Evolutionary conservation across 768 basidiomycete species (phyloP).

Genomic region (Infundibulicybe gibba): DNA sequence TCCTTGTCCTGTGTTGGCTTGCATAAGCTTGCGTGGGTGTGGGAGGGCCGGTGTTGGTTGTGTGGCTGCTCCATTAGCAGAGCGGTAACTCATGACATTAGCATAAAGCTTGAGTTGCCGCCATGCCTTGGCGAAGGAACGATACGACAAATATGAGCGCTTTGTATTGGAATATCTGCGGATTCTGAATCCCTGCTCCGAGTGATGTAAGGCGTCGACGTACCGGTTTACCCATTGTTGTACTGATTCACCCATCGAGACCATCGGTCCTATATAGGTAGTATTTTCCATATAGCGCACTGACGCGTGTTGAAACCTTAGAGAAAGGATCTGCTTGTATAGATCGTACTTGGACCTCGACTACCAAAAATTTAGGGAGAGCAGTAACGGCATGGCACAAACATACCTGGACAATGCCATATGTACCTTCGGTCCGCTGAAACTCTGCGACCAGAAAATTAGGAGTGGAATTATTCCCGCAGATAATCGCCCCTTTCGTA

Average conservation of each 20-base stretch:
- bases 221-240: conserved; percentile 54
- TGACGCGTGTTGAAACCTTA: conserved; percentile 65
- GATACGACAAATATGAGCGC: conserved; percentile 31
- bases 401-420: conserved; percentile 72
- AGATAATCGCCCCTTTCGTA: conserved; percentile 75
- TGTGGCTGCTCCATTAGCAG: too few relatives aligned
- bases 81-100: background rate
- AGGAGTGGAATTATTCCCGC: conserved; percentile 85
- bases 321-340: conserved; percentile 74
- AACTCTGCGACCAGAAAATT: conserved; percentile 83
- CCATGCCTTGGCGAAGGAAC: conserved; percentile 51
- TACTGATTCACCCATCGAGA: conserved; percentile 58
- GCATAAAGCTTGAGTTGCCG: conserved; percentile 42
- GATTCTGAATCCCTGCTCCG: conserved; percentile 1
- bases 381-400: background rate
- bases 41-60: too few relatives aligned
- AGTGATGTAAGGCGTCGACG: conserved; percentile 7
- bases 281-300: conserved; percentile 74
- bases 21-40: too few relatives aligned
- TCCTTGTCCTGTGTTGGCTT: too few relatives aligned
- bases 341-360: conserved; percentile 78
- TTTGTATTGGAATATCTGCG: conserved; percentile 25
- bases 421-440: conserved; percentile 70
- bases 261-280: conserved; percentile 67
- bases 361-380: conserved; percentile 31